Evolutionary conservation across 2,329 filamentous ascomycete species (phyloP).

Genomic region (Cylindrodendrum hubeiense): DNA sequence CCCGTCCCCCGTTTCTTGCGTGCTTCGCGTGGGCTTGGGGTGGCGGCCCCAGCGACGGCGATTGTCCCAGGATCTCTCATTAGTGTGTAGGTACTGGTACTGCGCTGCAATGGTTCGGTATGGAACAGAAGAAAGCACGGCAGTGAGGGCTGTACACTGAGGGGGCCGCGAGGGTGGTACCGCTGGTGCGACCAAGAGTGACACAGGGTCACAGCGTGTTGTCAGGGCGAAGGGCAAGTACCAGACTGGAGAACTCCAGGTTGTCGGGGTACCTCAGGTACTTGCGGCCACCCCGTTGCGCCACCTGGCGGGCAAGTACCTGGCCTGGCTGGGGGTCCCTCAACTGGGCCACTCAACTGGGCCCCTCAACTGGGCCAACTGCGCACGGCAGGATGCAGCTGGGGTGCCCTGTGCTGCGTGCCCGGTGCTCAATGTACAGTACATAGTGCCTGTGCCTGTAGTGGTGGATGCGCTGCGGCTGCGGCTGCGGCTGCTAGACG

Average conservation of each 20-base stretch:
- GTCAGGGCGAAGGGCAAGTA: slow-evolving; percentile 29
- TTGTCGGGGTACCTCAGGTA: slow-evolving; percentile 35
- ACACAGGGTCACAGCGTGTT: slow-evolving; percentile 26
- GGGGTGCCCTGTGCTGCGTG: slow-evolving; percentile 11
- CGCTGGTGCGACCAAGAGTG: slow-evolving; percentile 20
- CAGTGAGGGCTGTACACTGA: background rate
- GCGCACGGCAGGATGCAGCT: slow-evolving; percentile 3
- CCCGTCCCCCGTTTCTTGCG: slow-evolving; percentile 37
- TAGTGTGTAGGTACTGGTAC: background rate
- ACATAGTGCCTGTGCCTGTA: background rate
- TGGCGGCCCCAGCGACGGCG: slow-evolving; percentile 32
- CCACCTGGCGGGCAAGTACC: slow-evolving; percentile 33
- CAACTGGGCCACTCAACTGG: too few relatives aligned
- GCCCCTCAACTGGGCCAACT: too few relatives aligned
- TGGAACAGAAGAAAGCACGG: background rate
- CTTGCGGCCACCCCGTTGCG: slow-evolving; percentile 38
- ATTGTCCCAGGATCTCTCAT: slow-evolving; percentile 7
- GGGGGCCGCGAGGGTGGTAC: slow-evolving; percentile 7
- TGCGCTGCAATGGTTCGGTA: background rate
- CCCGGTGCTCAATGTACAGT: slow-evolving; percentile 1
- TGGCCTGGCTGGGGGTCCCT: slow-evolving; percentile 1
- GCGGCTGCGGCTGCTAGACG: background rate
- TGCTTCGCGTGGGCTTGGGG: slow-evolving; percentile 41
- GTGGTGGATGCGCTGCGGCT: slow-evolving; percentile 9
- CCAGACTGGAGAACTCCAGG: slow-evolving; percentile 1